Percentiles rank a stretch among this genome's conserved stretches.
phyloP scores from a whole-genome alignment of 345 rosid species.

The Cardamine occulta region DNA sequence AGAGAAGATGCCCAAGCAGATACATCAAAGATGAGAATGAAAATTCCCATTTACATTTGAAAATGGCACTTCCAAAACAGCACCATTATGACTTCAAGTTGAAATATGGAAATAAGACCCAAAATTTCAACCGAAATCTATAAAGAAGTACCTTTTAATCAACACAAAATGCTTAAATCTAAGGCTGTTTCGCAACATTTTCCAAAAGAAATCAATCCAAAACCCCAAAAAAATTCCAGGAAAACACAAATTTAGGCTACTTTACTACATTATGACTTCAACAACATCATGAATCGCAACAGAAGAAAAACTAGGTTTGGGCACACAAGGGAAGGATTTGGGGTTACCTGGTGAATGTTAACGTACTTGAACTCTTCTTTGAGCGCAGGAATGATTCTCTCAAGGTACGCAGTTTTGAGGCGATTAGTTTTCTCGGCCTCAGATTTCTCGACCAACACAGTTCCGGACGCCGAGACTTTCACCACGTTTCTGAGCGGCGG shows the following conservation, averaged over 20 bases:
- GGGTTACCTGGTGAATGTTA: slow-evolving; percentile 72
- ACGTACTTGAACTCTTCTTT: slow-evolving; percentile 81
- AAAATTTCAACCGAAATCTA: background rate
- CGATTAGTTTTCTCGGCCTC: slow-evolving; percentile 72
- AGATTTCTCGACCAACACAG: slow-evolving; percentile 80
- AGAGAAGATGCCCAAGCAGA: slow-evolving; percentile 15
- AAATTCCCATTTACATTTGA: background rate
- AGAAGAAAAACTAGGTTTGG: slow-evolving; percentile 4
- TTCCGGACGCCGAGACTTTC: slow-evolving; percentile 57
- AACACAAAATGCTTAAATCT: background rate
- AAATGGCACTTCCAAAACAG: background rate
- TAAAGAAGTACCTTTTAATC: background rate
- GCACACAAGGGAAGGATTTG: slow-evolving; percentile 4
- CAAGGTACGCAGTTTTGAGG: slow-evolving; percentile 71
- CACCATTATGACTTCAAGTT: background rate
- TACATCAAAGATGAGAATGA: background rate
- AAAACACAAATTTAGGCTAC: background rate
- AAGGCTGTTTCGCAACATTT: background rate
- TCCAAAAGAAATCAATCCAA: background rate
- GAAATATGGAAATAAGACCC: background rate
- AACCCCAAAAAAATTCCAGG: background rate
- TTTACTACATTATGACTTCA: background rate
- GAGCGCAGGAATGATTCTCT: slow-evolving; percentile 81
- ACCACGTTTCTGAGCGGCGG: slow-evolving; percentile 48
- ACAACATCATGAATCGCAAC: slow-evolving; percentile 15